A percentile compares a stretch with the other conserved stretches of the same genome.
Evolutionary conservation across 2,329 filamentous ascomycete genomes (phyloP).

Genomic region (Fusarium tuaranense): DNA sequence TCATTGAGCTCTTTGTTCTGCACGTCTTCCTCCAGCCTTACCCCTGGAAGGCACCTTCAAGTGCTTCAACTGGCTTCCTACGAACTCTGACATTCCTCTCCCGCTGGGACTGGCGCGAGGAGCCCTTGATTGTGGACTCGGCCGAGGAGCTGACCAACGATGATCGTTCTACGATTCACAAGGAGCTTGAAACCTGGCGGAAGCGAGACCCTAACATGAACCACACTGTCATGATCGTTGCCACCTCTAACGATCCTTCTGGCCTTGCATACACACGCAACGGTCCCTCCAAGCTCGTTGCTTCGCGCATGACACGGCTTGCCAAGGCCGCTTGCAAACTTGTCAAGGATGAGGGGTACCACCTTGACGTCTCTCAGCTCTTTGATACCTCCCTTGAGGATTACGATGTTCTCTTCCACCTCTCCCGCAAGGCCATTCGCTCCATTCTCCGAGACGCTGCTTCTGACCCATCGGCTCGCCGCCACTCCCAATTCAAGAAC

Average conservation of each 20-base stretch:
- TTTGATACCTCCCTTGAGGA: constrained; percentile 81
- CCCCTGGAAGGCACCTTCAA: constrained; percentile 84
- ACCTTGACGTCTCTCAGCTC: constrained; percentile 64
- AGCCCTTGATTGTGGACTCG: constrained; percentile 82
- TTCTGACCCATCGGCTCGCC: constrained; percentile 50
- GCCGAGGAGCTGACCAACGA: constrained; percentile 71
- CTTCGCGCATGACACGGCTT: constrained; percentile 83
- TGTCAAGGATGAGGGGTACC: constrained; percentile 63
- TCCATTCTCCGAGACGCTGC: constrained; percentile 54
- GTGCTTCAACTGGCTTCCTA: constrained; percentile 82
- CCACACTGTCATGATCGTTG: constrained; percentile 82
- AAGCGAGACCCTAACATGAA: constrained; percentile 92
- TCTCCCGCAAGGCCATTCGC: constrained; percentile 68
- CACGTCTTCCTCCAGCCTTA: constrained; percentile 84
- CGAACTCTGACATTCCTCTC: constrained; percentile 84
- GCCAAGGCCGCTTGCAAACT: constrained; percentile 80
- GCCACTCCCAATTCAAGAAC: constrained; percentile 81
- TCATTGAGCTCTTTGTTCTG: constrained; percentile 85
- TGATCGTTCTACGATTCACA: constrained; percentile 72
- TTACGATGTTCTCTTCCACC: constrained; percentile 87
- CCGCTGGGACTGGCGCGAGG: constrained; percentile 90
- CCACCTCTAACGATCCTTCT: constrained; percentile 80
- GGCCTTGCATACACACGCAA: constrained; percentile 84
- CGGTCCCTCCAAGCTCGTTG: constrained; percentile 82
- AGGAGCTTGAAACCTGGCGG: constrained; percentile 84